Evolutionary conservation across 352 stramenopile genomes (phyloP).

Genomic region (Thalassiosira exigua): DNA sequence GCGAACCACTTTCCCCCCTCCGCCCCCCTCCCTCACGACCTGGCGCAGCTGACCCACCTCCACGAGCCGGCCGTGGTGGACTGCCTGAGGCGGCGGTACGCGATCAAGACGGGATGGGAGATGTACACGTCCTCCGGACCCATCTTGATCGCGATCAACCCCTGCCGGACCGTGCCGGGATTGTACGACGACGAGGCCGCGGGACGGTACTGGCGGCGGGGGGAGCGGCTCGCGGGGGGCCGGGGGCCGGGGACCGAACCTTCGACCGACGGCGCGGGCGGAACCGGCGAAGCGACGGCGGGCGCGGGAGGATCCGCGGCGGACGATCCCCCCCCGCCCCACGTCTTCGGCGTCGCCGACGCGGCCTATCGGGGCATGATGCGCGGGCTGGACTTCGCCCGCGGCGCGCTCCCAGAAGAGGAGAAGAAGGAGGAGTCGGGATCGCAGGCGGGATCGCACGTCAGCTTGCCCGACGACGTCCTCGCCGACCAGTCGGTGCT

Average conservation of each 20-base stretch:
- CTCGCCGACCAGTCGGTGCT: conserved; percentile 81
- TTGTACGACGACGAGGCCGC: conserved; percentile 80
- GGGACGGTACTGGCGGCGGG: conserved; percentile 70
- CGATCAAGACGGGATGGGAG: conserved; percentile 32
- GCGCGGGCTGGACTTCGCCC: conserved; percentile 46
- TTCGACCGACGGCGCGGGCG: conserved; percentile 8
- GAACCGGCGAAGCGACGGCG: too few relatives aligned
- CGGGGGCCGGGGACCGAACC: neutral
- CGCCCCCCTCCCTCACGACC: conserved; percentile 73
- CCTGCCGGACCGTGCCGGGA: conserved; percentile 80
- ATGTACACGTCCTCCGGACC: conserved; percentile 88
- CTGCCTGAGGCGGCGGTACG: conserved; percentile 73
- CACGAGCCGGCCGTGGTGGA: conserved; percentile 95
- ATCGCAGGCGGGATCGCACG: too few relatives aligned
- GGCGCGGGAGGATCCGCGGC: conserved; percentile 30
- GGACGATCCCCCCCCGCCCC: conserved; percentile 63
- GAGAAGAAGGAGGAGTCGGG: conserved; percentile 16
- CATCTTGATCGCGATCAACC: conserved; percentile 86
- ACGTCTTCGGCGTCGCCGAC: conserved; percentile 85
- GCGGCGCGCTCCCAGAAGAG: neutral
- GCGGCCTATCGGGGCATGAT: conserved; percentile 83
- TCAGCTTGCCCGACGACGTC: neutral
- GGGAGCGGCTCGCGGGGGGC: conserved; percentile 38
- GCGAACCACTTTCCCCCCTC: conserved; percentile 20
- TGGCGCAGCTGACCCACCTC: conserved; percentile 93